phyloP scores from a whole-genome alignment of 139 green algal genomes.

The Astrephomene gubernaculifera region DNA sequence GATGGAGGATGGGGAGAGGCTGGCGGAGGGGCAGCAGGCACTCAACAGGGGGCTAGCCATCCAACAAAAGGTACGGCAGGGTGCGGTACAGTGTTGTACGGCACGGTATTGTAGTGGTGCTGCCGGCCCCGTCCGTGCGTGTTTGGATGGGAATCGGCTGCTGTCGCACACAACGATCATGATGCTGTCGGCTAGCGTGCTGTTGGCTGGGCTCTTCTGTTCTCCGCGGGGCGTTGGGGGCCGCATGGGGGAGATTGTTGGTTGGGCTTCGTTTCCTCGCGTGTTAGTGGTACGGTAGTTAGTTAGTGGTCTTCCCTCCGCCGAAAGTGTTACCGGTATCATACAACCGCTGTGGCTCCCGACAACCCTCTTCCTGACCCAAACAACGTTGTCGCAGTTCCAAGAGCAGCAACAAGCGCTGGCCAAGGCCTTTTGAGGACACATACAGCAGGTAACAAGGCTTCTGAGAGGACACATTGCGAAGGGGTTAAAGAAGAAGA shows the following conservation, averaged over 20 bases:
- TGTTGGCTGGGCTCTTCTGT: neutral
- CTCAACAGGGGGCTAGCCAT: neutral
- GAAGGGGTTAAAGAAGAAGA: no score
- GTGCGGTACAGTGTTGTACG: neutral
- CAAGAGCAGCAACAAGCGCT: neutral
- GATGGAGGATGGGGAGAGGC: neutral
- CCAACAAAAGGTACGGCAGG: neutral
- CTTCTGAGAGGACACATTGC: no score
- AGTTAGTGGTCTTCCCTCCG: neutral
- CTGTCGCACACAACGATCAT: neutral
- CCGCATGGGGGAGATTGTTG: neutral
- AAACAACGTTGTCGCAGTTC: neutral
- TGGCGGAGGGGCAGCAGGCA: neutral
- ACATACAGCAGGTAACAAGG: no score
- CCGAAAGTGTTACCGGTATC: neutral
- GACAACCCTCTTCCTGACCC: neutral
- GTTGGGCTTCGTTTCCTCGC: neutral
- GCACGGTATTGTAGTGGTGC: neutral
- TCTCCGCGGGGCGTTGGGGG: neutral
- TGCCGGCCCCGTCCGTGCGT: neutral
- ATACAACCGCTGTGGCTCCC: neutral
- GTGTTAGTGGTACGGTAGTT: neutral
- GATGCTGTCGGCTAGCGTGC: neutral
- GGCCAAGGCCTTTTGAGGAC: constrained; percentile 11
- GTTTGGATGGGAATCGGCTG: neutral